phyloP scores from a whole-genome alignment of 2,329 filamentous ascomycete species.

The Lasiodiplodia gonubiensis region DNA sequence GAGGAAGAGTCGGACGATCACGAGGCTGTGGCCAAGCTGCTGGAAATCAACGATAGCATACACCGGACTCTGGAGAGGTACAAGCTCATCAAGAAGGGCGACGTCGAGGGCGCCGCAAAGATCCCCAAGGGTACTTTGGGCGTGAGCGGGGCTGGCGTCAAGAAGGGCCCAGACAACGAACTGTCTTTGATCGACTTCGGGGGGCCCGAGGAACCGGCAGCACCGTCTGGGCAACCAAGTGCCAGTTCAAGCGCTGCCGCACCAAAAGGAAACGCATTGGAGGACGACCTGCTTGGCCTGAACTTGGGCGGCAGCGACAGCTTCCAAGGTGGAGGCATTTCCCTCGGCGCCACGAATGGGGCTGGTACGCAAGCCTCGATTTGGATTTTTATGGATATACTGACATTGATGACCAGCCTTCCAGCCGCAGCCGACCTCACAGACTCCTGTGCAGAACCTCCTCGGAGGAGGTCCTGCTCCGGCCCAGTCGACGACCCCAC shows the following conservation, averaged over 20 bases:
- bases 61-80: conserved; percentile 95
- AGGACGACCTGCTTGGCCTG: conserved; percentile 89
- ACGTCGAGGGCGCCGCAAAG: conserved; percentile 80
- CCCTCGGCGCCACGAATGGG: conserved; percentile 67
- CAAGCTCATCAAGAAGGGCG: conserved; percentile 93
- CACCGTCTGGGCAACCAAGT: conserved; percentile 39
- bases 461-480: conserved; percentile 51
- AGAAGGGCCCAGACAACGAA: conserved; percentile 74
- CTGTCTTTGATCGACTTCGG: conserved; percentile 94
- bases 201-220: conserved; percentile 63
- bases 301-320: conserved; percentile 69
- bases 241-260: conserved; percentile 49
- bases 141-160: conserved; percentile 66
- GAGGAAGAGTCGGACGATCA: conserved; percentile 97
- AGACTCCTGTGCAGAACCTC: conserved; percentile 64
- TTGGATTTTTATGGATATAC: conserved; percentile 1
- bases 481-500: conserved; percentile 52
- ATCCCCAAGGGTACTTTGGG: conserved; percentile 82
- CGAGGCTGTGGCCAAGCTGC: conserved; percentile 90
- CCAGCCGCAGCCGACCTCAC: conserved; percentile 48
- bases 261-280: conserved; percentile 69
- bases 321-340: conserved; percentile 80
- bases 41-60: conserved; percentile 99
- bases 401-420: conserved; percentile 10
- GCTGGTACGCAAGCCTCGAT: conserved; percentile 34